A percentile compares a stretch with the other conserved stretches of the same genome.
Evolutionary conservation across 2,329 filamentous ascomycete species (phyloP).

Genomic region (Botryotinia narcissicola): DNA sequence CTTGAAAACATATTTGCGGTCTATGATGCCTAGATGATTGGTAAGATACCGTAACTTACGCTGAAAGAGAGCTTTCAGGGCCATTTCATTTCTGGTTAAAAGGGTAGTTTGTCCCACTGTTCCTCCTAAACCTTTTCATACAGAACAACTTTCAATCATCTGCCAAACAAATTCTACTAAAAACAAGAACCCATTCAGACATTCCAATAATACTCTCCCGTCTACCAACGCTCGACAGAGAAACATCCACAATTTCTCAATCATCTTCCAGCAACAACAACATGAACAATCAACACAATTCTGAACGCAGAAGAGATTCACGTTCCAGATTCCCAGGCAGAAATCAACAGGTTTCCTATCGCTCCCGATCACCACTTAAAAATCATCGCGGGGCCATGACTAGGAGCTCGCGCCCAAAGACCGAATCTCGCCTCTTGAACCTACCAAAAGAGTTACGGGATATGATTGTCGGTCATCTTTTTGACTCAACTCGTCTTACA

Average conservation of each 20-base stretch:
- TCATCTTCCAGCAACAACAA: background rate
- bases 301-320: slow-evolving; percentile 13
- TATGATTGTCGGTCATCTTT: background rate
- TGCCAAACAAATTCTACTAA: background rate
- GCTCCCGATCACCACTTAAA: slow-evolving; percentile 28
- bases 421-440: background rate
- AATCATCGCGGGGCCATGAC: slow-evolving; percentile 11
- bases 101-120: background rate
- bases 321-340: slow-evolving; percentile 21
- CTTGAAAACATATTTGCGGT: background rate
- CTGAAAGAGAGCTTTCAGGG: background rate
- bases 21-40: background rate
- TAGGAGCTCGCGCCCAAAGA: background rate
- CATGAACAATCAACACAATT: background rate
- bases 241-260: background rate
- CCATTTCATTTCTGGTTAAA: background rate
- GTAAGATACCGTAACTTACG: background rate
- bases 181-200: background rate
- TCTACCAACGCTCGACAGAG: background rate
- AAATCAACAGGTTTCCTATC: slow-evolving; percentile 20
- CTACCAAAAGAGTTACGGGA: background rate
- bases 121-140: background rate
- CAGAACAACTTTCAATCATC: background rate
- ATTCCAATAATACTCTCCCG: background rate
- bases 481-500: background rate